Evolutionary conservation across 805 yeast species (phyloP).

Genomic region (Cyberlindnera xishuangbannaensis): DNA sequence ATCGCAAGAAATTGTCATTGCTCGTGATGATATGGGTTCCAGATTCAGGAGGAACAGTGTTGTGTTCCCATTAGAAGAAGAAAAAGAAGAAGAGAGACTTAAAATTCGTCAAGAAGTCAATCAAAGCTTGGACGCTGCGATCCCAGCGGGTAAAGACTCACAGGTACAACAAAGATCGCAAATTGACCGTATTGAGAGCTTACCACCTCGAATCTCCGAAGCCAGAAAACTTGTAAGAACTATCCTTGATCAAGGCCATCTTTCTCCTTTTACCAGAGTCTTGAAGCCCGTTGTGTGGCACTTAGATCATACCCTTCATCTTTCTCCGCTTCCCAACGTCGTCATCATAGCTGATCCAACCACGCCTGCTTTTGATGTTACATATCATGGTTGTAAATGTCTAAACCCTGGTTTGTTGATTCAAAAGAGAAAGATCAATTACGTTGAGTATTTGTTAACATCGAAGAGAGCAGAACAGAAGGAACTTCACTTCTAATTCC

Average conservation of each 20-base stretch:
- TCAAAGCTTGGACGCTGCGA: too few species aligned
- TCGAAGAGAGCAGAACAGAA: conserved; percentile 44
- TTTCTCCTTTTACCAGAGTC: conserved; percentile 69
- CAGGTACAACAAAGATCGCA: conserved; percentile 17
- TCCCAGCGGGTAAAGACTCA: too few species aligned
- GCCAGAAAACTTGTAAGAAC: conserved; percentile 74
- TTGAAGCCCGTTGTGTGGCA: conserved; percentile 64
- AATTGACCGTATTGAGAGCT: conserved; percentile 29
- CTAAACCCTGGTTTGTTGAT: conserved; percentile 63
- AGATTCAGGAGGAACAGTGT: conserved; percentile 69
- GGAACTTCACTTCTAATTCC: conserved; percentile 40
- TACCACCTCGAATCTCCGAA: conserved; percentile 46
- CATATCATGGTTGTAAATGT: conserved; percentile 78
- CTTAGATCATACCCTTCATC: conserved; percentile 58
- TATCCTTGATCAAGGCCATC: conserved; percentile 76
- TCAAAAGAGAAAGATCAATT: conserved; percentile 46
- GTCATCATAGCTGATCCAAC: conserved; percentile 63
- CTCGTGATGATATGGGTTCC: conserved; percentile 66
- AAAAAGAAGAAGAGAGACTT: conserved; percentile 16
- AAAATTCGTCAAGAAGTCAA: too few species aligned
- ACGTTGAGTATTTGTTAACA: conserved; percentile 68
- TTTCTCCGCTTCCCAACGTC: conserved; percentile 75
- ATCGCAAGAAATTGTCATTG: conserved; percentile 74
- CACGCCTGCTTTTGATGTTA: conserved; percentile 65
- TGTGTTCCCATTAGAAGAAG: conserved; percentile 36